Base-by-base conservation (phyloP, 371 early-diverging fungal species). In the Umbelopsis sp. region DNA sequence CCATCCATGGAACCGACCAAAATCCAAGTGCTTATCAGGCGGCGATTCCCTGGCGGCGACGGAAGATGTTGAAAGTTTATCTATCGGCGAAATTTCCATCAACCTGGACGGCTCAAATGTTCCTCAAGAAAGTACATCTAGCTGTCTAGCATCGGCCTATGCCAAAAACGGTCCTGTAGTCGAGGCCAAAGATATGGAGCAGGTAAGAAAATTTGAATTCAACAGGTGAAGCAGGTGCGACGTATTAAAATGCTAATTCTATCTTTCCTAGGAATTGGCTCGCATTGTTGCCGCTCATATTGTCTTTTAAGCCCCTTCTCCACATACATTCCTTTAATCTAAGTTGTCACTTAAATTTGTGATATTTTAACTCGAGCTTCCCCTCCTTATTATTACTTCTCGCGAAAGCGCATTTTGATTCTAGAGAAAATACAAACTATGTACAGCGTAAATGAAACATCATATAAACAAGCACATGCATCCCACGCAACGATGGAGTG, bases 1-100 rank as follows among this genome's bases (percentile, higher is more conserved):
- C 44, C 83, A 83, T 73, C 83, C 81, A 20, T 83, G 83, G 81
- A 82, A 82, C 57, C 66, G 80, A 65, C 72, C 80, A 25, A 77
- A 80, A 44, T 25, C 57, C 29, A 35, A 11, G n/a, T 35, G 7
- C 14, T 11, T 35, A 10, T 7, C 29, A 57, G 12, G 41, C 41
- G 41, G 41, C 7, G 37, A 37, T 3, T 4, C 57, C 4, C 38
- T 14, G 35, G 18, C n/a, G 32, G 11, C 11, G 5, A 32, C 18
- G 16, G 57, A 57, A 11, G 57, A 57, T 11, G 57, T 57, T 29
- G 57, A 57, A n/a, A 35, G n/a, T 16, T 7, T 57, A 35, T 57
- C 57, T 10, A 57, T 57, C 3, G 57, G 57, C 57, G 57, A 35
- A 35, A 35, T 8, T 3, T 35, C 57, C 4, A 14, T 18, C 12